Evolutionary conservation across 345 rosid species (phyloP).

Genomic region (Limnanthes douglasii): DNA sequence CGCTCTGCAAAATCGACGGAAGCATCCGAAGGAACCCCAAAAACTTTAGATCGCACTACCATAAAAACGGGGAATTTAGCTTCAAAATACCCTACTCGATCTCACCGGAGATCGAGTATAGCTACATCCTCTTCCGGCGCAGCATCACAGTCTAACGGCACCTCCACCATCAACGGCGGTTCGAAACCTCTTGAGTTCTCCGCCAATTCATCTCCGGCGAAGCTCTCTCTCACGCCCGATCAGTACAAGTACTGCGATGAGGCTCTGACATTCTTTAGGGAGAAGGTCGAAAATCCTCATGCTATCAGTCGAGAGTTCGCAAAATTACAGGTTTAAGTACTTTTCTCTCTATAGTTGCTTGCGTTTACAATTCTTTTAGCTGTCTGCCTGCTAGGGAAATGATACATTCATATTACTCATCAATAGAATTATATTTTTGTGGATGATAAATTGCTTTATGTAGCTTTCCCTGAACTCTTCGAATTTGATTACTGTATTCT

Average conservation of each 20-base stretch:
- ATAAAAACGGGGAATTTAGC: slow-evolving; percentile 40
- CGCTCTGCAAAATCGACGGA: too few relatives aligned
- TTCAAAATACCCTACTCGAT: slow-evolving; percentile 24
- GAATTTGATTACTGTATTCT: neutral
- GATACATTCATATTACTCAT: neutral
- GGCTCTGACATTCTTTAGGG: slow-evolving; percentile 37
- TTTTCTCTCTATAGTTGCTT: neutral
- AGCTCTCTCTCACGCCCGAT: slow-evolving; percentile 33
- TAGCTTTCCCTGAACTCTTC: neutral
- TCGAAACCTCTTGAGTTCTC: slow-evolving; percentile 22
- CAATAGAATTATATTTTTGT: neutral
- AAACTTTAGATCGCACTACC: neutral
- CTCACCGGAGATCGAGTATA: slow-evolving; percentile 34
- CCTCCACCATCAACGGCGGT: neutral
- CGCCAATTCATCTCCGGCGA: slow-evolving; percentile 37
- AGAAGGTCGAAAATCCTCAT: slow-evolving; percentile 24
- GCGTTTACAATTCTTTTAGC: neutral
- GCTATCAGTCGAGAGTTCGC: slow-evolving; percentile 39
- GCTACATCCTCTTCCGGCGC: slow-evolving; percentile 22
- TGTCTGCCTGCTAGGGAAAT: neutral
- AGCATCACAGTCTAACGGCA: slow-evolving; percentile 3
- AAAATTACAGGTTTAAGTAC: slow-evolving; percentile 36
- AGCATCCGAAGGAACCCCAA: too few relatives aligned
- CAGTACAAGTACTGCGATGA: slow-evolving; percentile 46
- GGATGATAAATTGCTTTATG: too few relatives aligned